Evolutionary conservation across 306 rosid genomes (phyloP).

Genomic region (Begonia masoniana): DNA sequence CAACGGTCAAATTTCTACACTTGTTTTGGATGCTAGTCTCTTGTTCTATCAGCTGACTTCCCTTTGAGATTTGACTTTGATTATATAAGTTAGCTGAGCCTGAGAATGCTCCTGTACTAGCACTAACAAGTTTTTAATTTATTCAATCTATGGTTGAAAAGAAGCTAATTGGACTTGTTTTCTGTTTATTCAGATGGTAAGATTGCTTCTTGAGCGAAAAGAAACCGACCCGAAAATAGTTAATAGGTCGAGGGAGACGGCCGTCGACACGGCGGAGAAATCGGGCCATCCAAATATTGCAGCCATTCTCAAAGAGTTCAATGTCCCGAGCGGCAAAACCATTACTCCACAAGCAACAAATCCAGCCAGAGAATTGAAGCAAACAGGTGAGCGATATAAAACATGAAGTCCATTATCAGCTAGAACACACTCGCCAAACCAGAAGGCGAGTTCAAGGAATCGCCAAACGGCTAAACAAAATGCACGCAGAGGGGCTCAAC

Average conservation of each 20-base stretch:
- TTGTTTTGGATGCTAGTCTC: too few relatives aligned
- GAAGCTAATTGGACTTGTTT: background rate
- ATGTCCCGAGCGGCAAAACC: constrained; percentile 55
- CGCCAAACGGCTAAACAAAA: constrained; percentile 87
- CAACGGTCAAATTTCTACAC: too few relatives aligned
- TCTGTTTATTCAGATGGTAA: constrained; percentile 51
- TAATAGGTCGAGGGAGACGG: constrained; percentile 65
- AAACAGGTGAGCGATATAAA: constrained; percentile 94
- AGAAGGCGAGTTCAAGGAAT: constrained; percentile 90
- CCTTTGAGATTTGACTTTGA: background rate
- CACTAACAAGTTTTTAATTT: too few relatives aligned
- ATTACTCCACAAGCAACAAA: constrained; percentile 37
- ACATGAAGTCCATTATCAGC: constrained; percentile 82
- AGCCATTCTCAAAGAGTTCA: constrained; percentile 43
- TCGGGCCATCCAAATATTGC: constrained; percentile 30
- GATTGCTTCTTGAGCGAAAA: constrained; percentile 33
- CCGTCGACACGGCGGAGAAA: constrained; percentile 89
- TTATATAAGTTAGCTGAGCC: background rate
- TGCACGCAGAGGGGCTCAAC: constrained; percentile 88
- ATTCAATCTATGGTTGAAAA: too few relatives aligned
- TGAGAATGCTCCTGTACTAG: background rate
- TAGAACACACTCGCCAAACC: constrained; percentile 92
- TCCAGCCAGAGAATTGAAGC: constrained; percentile 78
- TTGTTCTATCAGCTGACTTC: background rate
- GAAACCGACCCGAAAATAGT: constrained; percentile 37